These are phyloP conservation scores for Raphanus hybrid DNA, from an alignment of 441 rosid genomes.

Conservation along the genomic window DNA sequence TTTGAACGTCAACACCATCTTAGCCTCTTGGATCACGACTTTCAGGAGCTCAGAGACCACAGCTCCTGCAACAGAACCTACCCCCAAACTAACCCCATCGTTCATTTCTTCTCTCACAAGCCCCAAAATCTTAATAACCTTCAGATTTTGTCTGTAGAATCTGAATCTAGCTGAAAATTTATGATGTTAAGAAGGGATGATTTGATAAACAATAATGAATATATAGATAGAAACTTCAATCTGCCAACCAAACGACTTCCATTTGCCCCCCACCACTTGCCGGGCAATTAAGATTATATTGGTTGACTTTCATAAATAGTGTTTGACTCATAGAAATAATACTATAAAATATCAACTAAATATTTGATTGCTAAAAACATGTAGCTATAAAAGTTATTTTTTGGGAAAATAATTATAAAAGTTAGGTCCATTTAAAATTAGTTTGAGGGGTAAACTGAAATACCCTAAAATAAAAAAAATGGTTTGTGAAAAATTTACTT, in stretches of 20 bases:
- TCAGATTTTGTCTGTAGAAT: background rate
- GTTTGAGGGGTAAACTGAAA: too few species aligned
- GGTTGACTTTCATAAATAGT: too few species aligned
- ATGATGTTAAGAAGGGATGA: background rate
- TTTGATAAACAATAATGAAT: background rate
- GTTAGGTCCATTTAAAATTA: too few species aligned
- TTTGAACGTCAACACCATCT: background rate
- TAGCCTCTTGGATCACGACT: background rate
- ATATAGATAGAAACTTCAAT: background rate
- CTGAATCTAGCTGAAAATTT: background rate
- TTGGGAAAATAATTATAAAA: too few species aligned
- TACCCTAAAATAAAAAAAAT: too few species aligned
- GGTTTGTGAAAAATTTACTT: too few species aligned
- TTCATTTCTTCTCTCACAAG: too few species aligned
- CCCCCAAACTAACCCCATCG: background rate
- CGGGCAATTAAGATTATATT: too few species aligned
- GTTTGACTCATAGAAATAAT: too few species aligned
- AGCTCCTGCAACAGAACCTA: background rate
- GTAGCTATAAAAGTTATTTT: too few species aligned
- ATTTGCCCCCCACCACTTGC: background rate
- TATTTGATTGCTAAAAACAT: too few species aligned
- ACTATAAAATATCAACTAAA: too few species aligned
- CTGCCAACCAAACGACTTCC: background rate
- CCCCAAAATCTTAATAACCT: background rate
- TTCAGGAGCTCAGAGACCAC: constrained; percentile 10